These are phyloP conservation scores for Sorghum bicolor DNA, from an alignment of 176 grass and related monocot species.

Conservation along the genomic window Sorghum_bicolor_NCBIv3 NC_012879.2:50167501-50168000, in stretches of 20 bases:
- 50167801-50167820: slow-evolving; percentile 30
- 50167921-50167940: too few species aligned
- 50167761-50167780: slow-evolving; percentile 39
- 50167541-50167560: too few species aligned
- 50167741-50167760: slow-evolving; percentile 72
- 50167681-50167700: background rate
- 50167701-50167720: background rate
- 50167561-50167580: too few species aligned
- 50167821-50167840: slow-evolving; percentile 71
- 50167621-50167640: background rate
- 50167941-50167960: background rate
- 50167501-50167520: background rate
- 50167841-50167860: slow-evolving; percentile 69
- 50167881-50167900: too few species aligned
- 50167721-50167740: slow-evolving; percentile 53
- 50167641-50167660: background rate
- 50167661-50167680: background rate
- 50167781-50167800: slow-evolving; percentile 41
- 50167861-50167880: slow-evolving; percentile 32
- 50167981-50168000: too few species aligned
- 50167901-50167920: too few species aligned
- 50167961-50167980: too few species aligned
- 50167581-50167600: too few species aligned
- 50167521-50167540: too few species aligned
- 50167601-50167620: background rate